Evolutionary conservation across 352 stramenopile genomes (phyloP), one percentile per base, ranked within the genome.

Genomic region (Phytopythium kandeliae): DNA sequence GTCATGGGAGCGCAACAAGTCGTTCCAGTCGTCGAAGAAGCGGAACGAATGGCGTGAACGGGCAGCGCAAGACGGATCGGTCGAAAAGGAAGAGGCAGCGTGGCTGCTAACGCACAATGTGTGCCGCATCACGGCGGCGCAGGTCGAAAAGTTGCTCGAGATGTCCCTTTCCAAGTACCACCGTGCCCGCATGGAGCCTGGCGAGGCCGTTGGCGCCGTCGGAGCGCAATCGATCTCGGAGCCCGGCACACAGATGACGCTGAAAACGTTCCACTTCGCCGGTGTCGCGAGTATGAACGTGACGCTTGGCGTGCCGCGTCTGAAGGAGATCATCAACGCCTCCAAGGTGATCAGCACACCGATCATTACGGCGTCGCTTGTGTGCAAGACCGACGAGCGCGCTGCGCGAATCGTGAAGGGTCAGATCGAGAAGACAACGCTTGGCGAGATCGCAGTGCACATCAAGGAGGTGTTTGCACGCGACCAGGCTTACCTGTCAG

Each of bases 251-350:
- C 94, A 98, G 67, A 98, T 98, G 93, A 98, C 94, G 42, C 70
- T 98, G 10, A 98, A 99, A 69, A 99, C 97, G 22, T 99, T 99
- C 66, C 97, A 99, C 76, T 99, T 99, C 82, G 97, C 96, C 35
- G 97, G 97, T 67, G 97, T 99, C 43, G 98, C 96, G 24, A 98
- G 90, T 52, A 99, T 99, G 97, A 99, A 99, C 76, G 97, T 99
- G 36, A 99, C 97, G 25, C 85, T 99, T 8, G 97, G 97, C 78
- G 97, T 99, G 36, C 97, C 97, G n/a, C 95, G 97, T 43, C 75
- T 99, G 24, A 98, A 98, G 71, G 92, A 97, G 58, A 97, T 98
- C 55, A 98, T 98, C 61, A 98, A 97, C 58, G 93, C 90, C 1
- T 96, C 90, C 13, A 98, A 99, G 67, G 78, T 87, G 13, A 99